These are phyloP conservation scores for Fistulinella prunicolor DNA, from an alignment of 768 basidiomycete genomes.

Conservation along the genomic window DNA sequence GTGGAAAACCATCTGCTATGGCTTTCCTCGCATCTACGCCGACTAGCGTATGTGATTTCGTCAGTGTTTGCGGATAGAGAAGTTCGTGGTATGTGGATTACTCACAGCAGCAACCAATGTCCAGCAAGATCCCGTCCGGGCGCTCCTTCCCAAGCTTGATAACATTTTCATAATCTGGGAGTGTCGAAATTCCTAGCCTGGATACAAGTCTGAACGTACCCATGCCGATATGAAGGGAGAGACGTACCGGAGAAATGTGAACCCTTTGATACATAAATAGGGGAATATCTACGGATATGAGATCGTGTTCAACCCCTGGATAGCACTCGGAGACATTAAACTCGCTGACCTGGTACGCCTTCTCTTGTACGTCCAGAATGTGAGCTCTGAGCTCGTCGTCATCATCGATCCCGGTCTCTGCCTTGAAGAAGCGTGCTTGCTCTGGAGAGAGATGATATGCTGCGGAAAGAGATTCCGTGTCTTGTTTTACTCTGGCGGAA, in stretches of 20 bases:
- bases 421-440: conserved; percentile 28
- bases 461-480: neutral
- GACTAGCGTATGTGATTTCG: conserved; percentile 1
- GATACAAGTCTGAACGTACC: neutral
- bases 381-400: conserved; percentile 28
- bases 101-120: conserved; percentile 45
- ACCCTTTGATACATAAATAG: conserved; percentile 27
- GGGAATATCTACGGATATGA: conserved; percentile 21
- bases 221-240: neutral
- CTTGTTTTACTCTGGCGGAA: neutral
- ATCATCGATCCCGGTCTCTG: conserved; percentile 27
- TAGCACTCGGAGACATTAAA: neutral
- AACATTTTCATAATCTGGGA: conserved; percentile 19
- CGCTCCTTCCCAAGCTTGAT: conserved; percentile 37
- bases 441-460: conserved; percentile 9
- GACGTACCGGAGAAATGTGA: too few species aligned
- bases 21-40: conserved; percentile 36
- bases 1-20: conserved; percentile 40
- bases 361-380: conserved; percentile 29
- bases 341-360: conserved; percentile 28
- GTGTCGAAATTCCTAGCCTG: conserved; percentile 8
- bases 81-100: too few species aligned
- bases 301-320: neutral
- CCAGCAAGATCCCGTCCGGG: conserved; percentile 37
- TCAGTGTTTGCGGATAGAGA: neutral